Evolutionary conservation across 163 green algal genomes (phyloP), one percentile per base, ranked within the genome.

Genomic region (Scenedesmus sp.): DNA sequence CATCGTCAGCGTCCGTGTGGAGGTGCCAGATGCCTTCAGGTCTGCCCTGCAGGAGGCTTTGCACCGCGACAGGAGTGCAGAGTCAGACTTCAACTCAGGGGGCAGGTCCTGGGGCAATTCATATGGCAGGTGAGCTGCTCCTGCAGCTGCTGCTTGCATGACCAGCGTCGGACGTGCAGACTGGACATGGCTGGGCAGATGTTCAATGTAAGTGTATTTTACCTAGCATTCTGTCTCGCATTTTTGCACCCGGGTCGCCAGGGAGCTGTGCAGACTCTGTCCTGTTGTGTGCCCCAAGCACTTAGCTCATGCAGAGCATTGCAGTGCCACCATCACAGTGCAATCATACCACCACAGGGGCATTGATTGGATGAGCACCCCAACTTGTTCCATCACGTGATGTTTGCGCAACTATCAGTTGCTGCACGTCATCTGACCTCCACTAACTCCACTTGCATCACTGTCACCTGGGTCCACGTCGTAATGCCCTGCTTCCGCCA

Each of bases 11-110:
- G 70, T 79, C 2, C 70, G 70, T 6, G 70, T 91, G 9, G 87
- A 90, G 67, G 57, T 85, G 76, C 87, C 87, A 34, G 66, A 84
- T 85, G 55, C 73, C 2, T 91, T 91, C 67, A 85, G n/a, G 20
- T 12, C 16, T 20, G 87, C 87, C 5, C 16, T 91, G 73, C 87
- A 91, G n/a, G 52, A 66, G 1, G 87, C 87, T 20, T 23, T 91
- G 34, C 0, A 46, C 1, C 73, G 87, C 54, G 57, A 60, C 54
- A 60, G 13, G 34, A 34, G 46, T 8, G 34, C 77, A 23, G 8
- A 60, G 4, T 6, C 34, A 4, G 81, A 60, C 2, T 59, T 59
- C 81, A 54, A 12, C 16, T 59, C 81, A 59, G 52, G 8, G 15
- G 23, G 79, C 52, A 46, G 34, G 34, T 46, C 34, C 34, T 46